A percentile compares a stretch with the other conserved stretches of the same genome.
Conservation (phyloP, 2,329 filamentous ascomycete species). For the Ophiocordyceps camponoti-saundersi region DNA sequence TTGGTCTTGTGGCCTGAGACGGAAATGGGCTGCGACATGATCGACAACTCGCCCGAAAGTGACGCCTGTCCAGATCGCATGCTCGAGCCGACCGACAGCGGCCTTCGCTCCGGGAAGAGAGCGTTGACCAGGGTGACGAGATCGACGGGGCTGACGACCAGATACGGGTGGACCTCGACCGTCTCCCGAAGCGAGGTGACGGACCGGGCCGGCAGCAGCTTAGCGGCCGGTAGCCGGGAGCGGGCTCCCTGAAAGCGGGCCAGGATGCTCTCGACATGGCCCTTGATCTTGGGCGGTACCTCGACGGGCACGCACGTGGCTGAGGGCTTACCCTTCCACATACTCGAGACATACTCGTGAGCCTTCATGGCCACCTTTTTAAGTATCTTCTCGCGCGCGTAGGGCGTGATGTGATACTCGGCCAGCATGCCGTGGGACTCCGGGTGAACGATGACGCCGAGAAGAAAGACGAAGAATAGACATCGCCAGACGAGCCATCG, state of each 20-base stretch:
- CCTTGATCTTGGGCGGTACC: conserved; percentile 44
- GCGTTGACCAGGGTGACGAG: conserved; percentile 66
- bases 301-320: conserved; percentile 28
- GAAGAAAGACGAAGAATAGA: conserved; percentile 78
- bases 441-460: conserved; percentile 71
- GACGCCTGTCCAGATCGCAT: conserved; percentile 52
- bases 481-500: conserved; percentile 80
- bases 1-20: conserved; percentile 31
- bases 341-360: conserved; percentile 63
- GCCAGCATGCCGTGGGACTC: conserved; percentile 68
- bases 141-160: conserved; percentile 67
- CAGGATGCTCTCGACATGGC: conserved; percentile 57
- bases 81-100: conserved; percentile 43
- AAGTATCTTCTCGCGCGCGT: conserved; percentile 67
- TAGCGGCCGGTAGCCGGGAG: conserved; percentile 30
- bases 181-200: conserved; percentile 60
- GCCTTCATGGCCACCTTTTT: conserved; percentile 68
- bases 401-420: conserved; percentile 83
- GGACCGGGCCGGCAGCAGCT: conserved; percentile 53
- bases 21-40: conserved; percentile 49
- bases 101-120: conserved; percentile 60
- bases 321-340: conserved; percentile 51
- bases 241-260: conserved; percentile 40
- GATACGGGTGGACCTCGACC: conserved; percentile 61
- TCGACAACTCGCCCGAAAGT: conserved; percentile 45